Conservation (phyloP, 1,284 basidiomycete genomes). For the Cystobasidium pallidum region DNA sequence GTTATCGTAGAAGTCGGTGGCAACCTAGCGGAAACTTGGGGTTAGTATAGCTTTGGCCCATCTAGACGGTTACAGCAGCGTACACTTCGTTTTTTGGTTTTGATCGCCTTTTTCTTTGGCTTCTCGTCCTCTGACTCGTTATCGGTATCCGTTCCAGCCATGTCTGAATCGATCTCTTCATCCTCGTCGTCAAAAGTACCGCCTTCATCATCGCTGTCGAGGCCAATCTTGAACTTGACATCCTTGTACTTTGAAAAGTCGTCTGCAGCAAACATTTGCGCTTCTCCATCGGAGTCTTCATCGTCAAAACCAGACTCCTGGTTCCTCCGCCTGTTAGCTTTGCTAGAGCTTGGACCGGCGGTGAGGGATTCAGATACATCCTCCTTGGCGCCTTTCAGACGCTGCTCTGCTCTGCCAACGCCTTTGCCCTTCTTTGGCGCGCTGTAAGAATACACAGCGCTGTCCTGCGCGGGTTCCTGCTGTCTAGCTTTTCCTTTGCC, state of each 20-base stretch:
- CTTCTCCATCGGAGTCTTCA: conserved; percentile 31
- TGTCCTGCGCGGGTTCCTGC: conserved; percentile 1
- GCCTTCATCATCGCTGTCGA: conserved; percentile 48
- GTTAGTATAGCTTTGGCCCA: background rate
- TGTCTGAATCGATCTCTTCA: conserved; percentile 51
- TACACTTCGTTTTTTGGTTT: conserved; percentile 43
- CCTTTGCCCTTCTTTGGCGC: conserved; percentile 23
- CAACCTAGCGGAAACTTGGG: conserved; percentile 3
- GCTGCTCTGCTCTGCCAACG: conserved; percentile 8
- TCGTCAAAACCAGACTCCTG: conserved; percentile 43
- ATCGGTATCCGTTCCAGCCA: conserved; percentile 46
- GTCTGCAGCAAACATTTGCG: conserved; percentile 42
- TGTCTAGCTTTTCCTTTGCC: conserved; percentile 30
- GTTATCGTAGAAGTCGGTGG: conserved; percentile 21
- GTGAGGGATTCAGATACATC: conserved; percentile 14
- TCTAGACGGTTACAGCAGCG: background rate
- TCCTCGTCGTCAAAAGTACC: conserved; percentile 46
- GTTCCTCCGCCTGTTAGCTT: conserved; percentile 39
- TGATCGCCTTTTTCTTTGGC: conserved; percentile 22
- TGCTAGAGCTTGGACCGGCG: conserved; percentile 18
- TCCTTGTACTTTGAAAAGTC: conserved; percentile 48
- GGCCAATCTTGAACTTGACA: conserved; percentile 49
- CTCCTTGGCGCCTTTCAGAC: conserved; percentile 27
- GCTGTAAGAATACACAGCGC: conserved; percentile 25
- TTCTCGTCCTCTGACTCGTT: conserved; percentile 45